A percentile compares a stretch with the other conserved stretches of the same genome.
Evolutionary conservation across 352 stramenopile species (phyloP).

Genomic region (Pythium plurisporium): DNA sequence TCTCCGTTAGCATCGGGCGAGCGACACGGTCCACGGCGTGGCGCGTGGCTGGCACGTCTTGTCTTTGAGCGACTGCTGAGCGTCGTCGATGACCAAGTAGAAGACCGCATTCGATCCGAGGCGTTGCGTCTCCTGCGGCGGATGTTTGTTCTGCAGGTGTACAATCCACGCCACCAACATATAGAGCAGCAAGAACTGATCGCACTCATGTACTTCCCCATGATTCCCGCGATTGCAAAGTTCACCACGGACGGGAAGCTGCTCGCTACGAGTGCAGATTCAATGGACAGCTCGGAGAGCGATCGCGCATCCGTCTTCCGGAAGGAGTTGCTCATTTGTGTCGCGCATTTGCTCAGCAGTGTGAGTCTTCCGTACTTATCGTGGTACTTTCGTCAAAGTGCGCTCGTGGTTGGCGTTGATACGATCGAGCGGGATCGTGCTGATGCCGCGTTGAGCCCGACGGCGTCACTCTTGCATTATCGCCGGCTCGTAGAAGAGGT

Average conservation of each 20-base stretch:
- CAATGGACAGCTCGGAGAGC: neutral
- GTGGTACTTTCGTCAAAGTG: slow-evolving; percentile 37
- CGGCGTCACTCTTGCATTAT: slow-evolving; percentile 44
- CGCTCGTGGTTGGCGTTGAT: slow-evolving; percentile 3
- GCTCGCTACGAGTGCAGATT: slow-evolving; percentile 16
- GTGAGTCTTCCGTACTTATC: slow-evolving; percentile 41
- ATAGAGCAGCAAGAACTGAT: slow-evolving; percentile 51
- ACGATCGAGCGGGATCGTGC: neutral
- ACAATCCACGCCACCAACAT: slow-evolving; percentile 44
- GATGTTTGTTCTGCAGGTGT: slow-evolving; percentile 59
- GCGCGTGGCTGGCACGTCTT: slow-evolving; percentile 46
- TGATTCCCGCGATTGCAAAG: slow-evolving; percentile 37
- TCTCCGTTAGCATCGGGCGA: neutral
- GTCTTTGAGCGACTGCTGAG: slow-evolving; percentile 49
- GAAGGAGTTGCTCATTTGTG: slow-evolving; percentile 62
- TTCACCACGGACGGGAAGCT: slow-evolving; percentile 53
- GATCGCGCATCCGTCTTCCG: slow-evolving; percentile 29
- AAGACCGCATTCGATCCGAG: slow-evolving; percentile 53
- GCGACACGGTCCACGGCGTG: neutral
- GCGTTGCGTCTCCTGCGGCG: slow-evolving; percentile 47
- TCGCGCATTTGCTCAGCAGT: slow-evolving; percentile 55
- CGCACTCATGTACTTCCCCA: slow-evolving; percentile 54
- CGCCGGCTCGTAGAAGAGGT: slow-evolving; percentile 42
- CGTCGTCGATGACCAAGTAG: slow-evolving; percentile 52
- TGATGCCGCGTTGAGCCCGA: slow-evolving; percentile 27